Conservation (phyloP, 2,329 filamentous ascomycete genomes). For the Penicillium aurantiogriseum region DNA sequence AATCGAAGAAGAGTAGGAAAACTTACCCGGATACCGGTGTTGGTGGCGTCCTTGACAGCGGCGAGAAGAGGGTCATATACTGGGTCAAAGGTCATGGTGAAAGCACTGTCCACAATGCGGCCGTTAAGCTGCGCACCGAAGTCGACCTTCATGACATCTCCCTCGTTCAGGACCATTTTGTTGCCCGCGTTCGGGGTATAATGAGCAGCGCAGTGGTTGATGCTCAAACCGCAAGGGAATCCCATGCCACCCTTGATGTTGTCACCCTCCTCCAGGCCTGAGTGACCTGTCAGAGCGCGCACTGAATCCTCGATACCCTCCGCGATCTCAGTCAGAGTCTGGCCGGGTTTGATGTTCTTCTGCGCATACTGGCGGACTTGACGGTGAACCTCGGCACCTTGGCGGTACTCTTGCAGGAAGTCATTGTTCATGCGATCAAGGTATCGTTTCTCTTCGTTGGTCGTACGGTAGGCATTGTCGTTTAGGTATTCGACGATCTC, state of each 20-base stretch:
- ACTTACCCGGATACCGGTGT: constrained; percentile 67
- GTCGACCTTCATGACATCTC: constrained; percentile 72
- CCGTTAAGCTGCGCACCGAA: constrained; percentile 71
- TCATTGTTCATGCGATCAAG: constrained; percentile 77
- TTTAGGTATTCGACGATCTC: constrained; percentile 75
- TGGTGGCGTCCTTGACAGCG: constrained; percentile 67
- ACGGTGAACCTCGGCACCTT: constrained; percentile 84
- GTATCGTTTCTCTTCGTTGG: constrained; percentile 79
- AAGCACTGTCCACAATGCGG: constrained; percentile 69
- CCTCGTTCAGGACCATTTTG: constrained; percentile 65
- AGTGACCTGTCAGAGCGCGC: constrained; percentile 71
- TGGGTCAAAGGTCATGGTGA: constrained; percentile 67
- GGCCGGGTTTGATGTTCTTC: constrained; percentile 76
- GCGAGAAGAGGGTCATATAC: constrained; percentile 66
- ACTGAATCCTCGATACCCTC: constrained; percentile 85
- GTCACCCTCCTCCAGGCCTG: constrained; percentile 74
- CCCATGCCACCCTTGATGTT: constrained; percentile 77
- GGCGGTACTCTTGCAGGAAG: constrained; percentile 76
- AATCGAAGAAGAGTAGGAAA: not conserved
- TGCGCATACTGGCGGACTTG: constrained; percentile 83
- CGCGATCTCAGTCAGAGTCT: constrained; percentile 76
- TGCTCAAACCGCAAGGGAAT: constrained; percentile 78
- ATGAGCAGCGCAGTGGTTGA: constrained; percentile 84
- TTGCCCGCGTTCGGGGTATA: constrained; percentile 86
- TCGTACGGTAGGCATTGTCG: constrained; percentile 76